These are phyloP conservation scores for Fusarium siculi DNA, from an alignment of 2,329 filamentous ascomycete species.

Conservation along the genomic window DNA sequence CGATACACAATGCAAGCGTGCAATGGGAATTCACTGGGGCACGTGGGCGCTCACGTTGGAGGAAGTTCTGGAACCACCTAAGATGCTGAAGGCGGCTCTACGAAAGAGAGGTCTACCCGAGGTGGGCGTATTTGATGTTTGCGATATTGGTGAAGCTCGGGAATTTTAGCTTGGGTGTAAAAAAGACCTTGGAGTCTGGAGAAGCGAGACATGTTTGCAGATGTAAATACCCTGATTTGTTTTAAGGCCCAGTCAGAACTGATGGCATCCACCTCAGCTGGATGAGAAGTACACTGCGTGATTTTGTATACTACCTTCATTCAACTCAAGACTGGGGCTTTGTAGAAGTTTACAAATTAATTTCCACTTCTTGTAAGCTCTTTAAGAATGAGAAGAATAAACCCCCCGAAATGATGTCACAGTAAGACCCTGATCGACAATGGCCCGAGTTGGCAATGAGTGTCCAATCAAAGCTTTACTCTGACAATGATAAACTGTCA, in stretches of 20 bases:
- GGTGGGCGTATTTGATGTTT: constrained; percentile 81
- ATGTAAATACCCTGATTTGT: constrained; percentile 29
- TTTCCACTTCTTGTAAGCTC: neutral
- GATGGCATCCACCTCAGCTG: neutral
- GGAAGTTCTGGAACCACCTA: constrained; percentile 85
- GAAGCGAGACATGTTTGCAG: constrained; percentile 5
- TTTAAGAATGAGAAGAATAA: neutral
- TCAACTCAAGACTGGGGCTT: neutral
- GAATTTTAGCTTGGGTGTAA: constrained; percentile 66
- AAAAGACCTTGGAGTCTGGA: neutral
- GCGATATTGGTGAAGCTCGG: constrained; percentile 84
- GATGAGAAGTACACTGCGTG: neutral
- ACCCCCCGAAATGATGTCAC: constrained; percentile 23
- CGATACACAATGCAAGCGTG: constrained; percentile 80
- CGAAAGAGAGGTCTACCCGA: constrained; percentile 73
- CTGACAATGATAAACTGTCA: neutral
- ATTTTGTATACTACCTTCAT: neutral
- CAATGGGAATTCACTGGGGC: constrained; percentile 93
- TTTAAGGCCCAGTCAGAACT: constrained; percentile 6
- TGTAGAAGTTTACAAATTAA: constrained; percentile 16
- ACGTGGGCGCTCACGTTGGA: constrained; percentile 89
- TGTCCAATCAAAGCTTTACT: constrained; percentile 21
- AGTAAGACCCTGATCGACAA: constrained; percentile 24
- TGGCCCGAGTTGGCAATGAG: neutral
- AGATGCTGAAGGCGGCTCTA: constrained; percentile 76